Evolutionary conservation across 768 basidiomycete genomes (phyloP).

Genomic region (Hericium coralloides): DNA sequence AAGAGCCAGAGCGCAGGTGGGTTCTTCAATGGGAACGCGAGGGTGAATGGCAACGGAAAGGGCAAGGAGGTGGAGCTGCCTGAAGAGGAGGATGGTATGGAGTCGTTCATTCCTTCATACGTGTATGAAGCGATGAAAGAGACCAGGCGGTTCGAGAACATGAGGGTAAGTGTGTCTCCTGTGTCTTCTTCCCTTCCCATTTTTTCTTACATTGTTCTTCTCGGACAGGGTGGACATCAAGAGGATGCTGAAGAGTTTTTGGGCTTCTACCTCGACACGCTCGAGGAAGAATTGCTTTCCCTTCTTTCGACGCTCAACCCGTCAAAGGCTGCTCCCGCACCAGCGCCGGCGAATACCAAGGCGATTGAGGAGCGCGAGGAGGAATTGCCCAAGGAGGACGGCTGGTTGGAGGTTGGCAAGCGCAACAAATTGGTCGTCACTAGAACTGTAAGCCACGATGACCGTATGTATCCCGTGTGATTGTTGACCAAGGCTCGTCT

Average conservation of each 20-base stretch:
- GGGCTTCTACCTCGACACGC: slow-evolving; percentile 91
- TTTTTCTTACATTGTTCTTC: neutral
- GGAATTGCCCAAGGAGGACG: slow-evolving; percentile 44
- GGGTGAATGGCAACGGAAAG: slow-evolving; percentile 31
- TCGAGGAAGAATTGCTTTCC: slow-evolving; percentile 83
- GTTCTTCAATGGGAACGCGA: slow-evolving; percentile 6
- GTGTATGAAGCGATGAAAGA: slow-evolving; percentile 91
- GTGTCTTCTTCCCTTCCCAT: slow-evolving; percentile 1
- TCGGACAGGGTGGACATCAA: slow-evolving; percentile 72
- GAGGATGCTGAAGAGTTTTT: slow-evolving; percentile 98
- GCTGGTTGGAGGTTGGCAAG: slow-evolving; percentile 92
- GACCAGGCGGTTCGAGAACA: slow-evolving; percentile 88
- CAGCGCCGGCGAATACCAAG: neutral
- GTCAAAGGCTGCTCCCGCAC: slow-evolving; percentile 23
- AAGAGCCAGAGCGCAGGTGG: slow-evolving; percentile 20
- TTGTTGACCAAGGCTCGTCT: slow-evolving; percentile 2
- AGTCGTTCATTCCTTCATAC: slow-evolving; percentile 76
- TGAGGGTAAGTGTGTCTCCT: slow-evolving; percentile 55
- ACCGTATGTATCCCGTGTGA: neutral
- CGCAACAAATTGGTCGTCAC: slow-evolving; percentile 76
- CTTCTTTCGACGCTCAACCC: slow-evolving; percentile 48
- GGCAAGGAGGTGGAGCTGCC: slow-evolving; percentile 31
- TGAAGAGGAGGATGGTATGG: slow-evolving; percentile 41
- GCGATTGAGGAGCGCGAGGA: slow-evolving; percentile 38
- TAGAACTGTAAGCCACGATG: slow-evolving; percentile 51